Conservation (phyloP, 1,139 yeast species). For the Magnusiomyces fungicola region DNA sequence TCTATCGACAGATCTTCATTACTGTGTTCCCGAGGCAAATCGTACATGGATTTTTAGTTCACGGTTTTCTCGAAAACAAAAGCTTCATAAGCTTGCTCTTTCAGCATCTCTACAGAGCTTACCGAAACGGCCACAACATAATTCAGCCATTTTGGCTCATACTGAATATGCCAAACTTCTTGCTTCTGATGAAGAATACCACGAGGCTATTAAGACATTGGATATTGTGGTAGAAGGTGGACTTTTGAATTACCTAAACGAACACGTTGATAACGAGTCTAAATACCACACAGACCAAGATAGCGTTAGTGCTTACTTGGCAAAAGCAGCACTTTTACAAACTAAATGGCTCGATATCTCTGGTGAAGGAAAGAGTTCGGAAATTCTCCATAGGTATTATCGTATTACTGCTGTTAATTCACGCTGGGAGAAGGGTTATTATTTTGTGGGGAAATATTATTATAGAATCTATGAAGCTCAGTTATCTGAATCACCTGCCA, state of each 20-base stretch:
- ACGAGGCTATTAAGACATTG: constrained; percentile 72
- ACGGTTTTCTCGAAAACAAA: constrained; percentile 58
- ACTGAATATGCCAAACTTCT: constrained; percentile 76
- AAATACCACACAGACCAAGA: neutral
- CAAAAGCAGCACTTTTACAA: constrained; percentile 51
- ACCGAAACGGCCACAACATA: constrained; percentile 31
- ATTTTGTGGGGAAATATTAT: constrained; percentile 71
- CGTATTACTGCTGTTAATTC: constrained; percentile 51
- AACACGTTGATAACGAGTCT: constrained; percentile 3
- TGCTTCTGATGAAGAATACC: constrained; percentile 88
- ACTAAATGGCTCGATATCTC: constrained; percentile 88
- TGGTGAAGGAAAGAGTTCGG: constrained; percentile 72
- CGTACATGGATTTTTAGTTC: constrained; percentile 56
- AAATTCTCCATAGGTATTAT: constrained; percentile 62
- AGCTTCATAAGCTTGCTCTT: constrained; percentile 67
- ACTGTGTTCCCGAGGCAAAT: constrained; percentile 38
- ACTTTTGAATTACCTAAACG: constrained; percentile 17
- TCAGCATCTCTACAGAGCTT: constrained; percentile 65
- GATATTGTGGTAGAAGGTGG: constrained; percentile 36
- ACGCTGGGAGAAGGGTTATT: constrained; percentile 73
- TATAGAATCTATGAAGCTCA: constrained; percentile 68
- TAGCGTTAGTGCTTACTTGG: constrained; percentile 5
- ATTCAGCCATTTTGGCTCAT: constrained; percentile 39
- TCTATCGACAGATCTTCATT: constrained; percentile 26
- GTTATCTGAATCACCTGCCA: constrained; percentile 19